Conservation (phyloP, 345 rosid species). For the Brassica carinata region DNA sequence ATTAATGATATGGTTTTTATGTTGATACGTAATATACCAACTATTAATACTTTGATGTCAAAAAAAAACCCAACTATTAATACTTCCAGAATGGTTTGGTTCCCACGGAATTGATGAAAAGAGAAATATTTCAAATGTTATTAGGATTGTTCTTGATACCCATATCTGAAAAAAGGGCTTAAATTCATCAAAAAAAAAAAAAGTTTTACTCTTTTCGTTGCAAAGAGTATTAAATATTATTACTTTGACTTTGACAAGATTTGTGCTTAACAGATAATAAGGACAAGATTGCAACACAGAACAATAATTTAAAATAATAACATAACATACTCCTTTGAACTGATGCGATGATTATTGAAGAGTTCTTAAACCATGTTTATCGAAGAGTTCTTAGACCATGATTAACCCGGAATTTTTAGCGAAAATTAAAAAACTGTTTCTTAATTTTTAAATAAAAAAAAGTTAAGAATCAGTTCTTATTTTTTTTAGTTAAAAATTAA, state of each 20-base stretch:
- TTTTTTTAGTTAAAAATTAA: no score
- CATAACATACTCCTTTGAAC: background rate
- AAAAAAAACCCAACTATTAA: background rate
- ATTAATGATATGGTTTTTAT: slow-evolving; percentile 1
- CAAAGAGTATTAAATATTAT: background rate
- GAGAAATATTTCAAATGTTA: background rate
- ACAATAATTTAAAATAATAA: background rate
- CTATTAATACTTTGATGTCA: background rate
- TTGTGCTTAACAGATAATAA: slow-evolving; percentile 27
- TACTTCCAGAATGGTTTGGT: background rate
- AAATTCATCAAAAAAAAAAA: background rate
- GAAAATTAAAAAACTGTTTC: no score
- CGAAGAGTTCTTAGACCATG: no score
- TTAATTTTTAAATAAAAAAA: no score
- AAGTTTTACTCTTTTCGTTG: no score
- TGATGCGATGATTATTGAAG: no score
- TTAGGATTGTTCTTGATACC: background rate
- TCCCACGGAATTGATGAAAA: background rate
- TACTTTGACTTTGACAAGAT: slow-evolving; percentile 11
- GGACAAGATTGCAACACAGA: slow-evolving; percentile 17
- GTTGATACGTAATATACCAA: background rate
- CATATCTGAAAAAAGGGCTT: background rate
- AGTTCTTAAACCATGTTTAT: no score
- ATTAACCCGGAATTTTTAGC: no score
- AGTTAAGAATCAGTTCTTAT: no score